Percentiles rank a stretch among this genome's conserved stretches.
phyloP scores from a whole-genome alignment of 2,329 filamentous ascomycete species.

The Tolypocladium nubicola region DNA sequence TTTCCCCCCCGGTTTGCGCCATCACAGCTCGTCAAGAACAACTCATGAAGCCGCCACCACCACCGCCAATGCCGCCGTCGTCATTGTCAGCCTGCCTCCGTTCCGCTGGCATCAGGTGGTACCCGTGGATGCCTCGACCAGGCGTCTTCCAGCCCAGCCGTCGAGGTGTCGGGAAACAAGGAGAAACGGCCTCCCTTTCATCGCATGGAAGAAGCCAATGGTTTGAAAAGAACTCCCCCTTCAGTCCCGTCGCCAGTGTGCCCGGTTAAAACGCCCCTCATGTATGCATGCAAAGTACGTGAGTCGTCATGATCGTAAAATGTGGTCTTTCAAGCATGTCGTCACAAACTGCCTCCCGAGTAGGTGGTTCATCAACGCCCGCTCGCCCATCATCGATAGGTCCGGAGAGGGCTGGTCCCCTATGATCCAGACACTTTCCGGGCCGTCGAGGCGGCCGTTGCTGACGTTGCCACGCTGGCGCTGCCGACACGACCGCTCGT shows the following conservation, averaged over 20 bases:
- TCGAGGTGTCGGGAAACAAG: neutral
- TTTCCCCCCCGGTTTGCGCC: neutral
- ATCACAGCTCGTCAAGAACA: neutral
- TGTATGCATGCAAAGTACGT: conserved; percentile 1
- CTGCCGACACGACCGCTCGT: conserved; percentile 56
- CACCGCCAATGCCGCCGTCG: neutral
- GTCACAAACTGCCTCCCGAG: neutral
- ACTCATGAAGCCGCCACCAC: neutral
- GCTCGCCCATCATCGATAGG: conserved; percentile 5
- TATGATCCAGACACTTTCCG: conserved; percentile 43
- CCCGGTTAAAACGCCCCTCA: neutral
- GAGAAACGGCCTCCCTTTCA: neutral
- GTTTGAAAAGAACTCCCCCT: neutral
- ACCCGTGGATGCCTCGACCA: neutral
- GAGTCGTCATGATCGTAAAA: conserved; percentile 1
- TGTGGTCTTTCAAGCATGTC: neutral
- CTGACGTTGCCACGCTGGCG: conserved; percentile 33
- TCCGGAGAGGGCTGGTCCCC: conserved; percentile 12
- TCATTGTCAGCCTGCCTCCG: neutral
- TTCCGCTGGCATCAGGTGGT: neutral
- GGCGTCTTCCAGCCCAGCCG: neutral
- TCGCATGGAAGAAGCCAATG: neutral
- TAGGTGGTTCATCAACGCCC: neutral
- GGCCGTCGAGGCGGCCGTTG: conserved; percentile 30
- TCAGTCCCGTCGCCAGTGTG: neutral